Evolutionary conservation across 2,329 filamentous ascomycete species (phyloP), one percentile per base, ranked within the genome.

Genomic region (Fusarium agapanthi): DNA sequence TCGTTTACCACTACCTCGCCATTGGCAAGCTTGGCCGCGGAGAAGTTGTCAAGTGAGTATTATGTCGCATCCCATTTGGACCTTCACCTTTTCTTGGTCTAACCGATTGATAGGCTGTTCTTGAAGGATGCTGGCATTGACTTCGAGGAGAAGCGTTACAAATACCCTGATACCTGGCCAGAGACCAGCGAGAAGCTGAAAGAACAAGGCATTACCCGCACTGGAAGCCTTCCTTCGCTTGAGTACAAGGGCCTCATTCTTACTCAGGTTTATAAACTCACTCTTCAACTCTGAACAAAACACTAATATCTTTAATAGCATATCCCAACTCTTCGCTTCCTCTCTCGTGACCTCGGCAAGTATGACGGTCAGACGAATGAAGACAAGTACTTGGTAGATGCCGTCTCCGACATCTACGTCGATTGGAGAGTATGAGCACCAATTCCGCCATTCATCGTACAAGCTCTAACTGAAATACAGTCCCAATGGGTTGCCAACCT

Each of bases 171-270:
- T 7, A 64, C 64, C 9, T 69, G 65, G 73, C 37, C 61, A 3
- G 60, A 62, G 22, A 73, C 67, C 8, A 80, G 77, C 40, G 65
- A 78, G 18, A 73, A 75, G 50, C 69, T 83, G 11, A 65, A 79
- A 40, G 34, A 78, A 16, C 37, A 79, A 13, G 77, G 75, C 5
- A 60, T 78, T 4, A 74, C 72, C 8, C 69, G 71, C 34, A 83
- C 81, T 11, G 80, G 81, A 13, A 74, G 75, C 30, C 56, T 84
- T 15, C 82, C 82, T 9, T 76, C 76, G 0, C 69, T 84, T 7
- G 79, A 82, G 54, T 83, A 82, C 62, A 77, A 82, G 35, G 81
- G 80, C 7, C 50, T 70, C 11, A 65, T 78, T 9, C 64, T 83
- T 15, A 72, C 59, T 22, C 74, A 76, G 58, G 74, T 72, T 12